Percentiles rank a stretch among this genome's conserved stretches.
Evolutionary conservation across 1,139 yeast species (phyloP).

Genomic region (Zygosaccharomyces pseudobailii): DNA sequence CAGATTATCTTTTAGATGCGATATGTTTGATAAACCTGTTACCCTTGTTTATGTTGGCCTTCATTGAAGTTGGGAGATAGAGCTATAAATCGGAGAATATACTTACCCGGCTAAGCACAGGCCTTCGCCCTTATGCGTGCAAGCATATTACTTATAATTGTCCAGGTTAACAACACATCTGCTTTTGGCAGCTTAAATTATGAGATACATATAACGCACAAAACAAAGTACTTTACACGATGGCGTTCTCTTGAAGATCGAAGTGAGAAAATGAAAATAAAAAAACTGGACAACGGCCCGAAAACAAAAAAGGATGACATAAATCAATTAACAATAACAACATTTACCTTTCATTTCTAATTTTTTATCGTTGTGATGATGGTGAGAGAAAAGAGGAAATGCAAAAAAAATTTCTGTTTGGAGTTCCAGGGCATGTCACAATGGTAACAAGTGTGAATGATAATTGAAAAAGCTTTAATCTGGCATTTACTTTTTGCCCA

Average conservation of each 20-base stretch:
- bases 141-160: background rate
- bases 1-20: background rate
- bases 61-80: background rate
- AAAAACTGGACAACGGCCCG: background rate
- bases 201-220: slow-evolving; percentile 3
- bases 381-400: background rate
- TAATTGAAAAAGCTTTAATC: no score
- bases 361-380: background rate
- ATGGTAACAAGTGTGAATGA: no score
- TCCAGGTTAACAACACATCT: background rate
- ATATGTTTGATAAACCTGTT: background rate
- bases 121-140: no score
- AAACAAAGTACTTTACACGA: slow-evolving; percentile 2
- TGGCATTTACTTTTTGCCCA: slow-evolving; percentile 41
- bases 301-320: background rate
- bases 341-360: background rate
- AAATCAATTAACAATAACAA: background rate
- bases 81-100: background rate
- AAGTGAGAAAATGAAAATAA: background rate
- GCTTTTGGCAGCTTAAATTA: background rate
- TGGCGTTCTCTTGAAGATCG: background rate
- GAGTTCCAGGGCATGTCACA: background rate
- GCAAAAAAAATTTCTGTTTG: background rate
- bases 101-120: background rate
- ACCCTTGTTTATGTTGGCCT: background rate